Evolutionary conservation across 1,139 yeast species (phyloP), one percentile per base, ranked within the genome.

Genomic region (Kodamaea sp.): DNA sequence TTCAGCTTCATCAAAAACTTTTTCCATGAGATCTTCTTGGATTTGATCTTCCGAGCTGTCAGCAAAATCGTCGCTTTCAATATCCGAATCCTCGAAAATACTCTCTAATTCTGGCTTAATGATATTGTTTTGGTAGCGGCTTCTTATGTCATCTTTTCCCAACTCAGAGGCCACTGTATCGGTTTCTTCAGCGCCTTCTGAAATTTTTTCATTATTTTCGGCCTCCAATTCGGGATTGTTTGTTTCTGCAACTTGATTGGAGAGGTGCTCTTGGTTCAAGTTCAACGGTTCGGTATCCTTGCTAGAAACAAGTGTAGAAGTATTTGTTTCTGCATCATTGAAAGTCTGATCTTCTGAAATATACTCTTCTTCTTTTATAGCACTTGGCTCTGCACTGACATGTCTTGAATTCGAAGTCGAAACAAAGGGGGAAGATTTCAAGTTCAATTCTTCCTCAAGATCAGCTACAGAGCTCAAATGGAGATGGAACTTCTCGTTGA

Each of bases 401-500:
- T 18, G 21, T 26, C 28, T 26, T 8, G 28, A 26, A 4, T 16
- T 20, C 7, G 28, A 11, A 14, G 12, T 22, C n/a, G 28, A 15
- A 10, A 12, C 6, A 9, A 26, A 11, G 11, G 37, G 45, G 8
- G 45, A 37, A 10, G 46, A 38, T 16, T 16, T 29, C 14, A 37
- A 22, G 4, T 24, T 35, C 15, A 56, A 18, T 31, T 53, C 52
- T 19, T 48, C 45, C 36, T 60, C 63, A 29, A 66, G 50, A 15
- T 58, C 61, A 1, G 50, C 50, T 10, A 65, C 61, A 1, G 71
- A 58, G 23, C 48, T 48, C 26, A 70, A 53, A 32, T 55, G 56
- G 15, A 70, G 47, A 20, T 65, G 50, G 40, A 50, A 68, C 33
- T 55, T 65, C 26, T 47, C 43, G 36, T 67, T 72, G 0, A 66